phyloP scores from a whole-genome alignment of 2,329 filamentous ascomycete genomes.

The Byssoonygena ceratinophila region DNA sequence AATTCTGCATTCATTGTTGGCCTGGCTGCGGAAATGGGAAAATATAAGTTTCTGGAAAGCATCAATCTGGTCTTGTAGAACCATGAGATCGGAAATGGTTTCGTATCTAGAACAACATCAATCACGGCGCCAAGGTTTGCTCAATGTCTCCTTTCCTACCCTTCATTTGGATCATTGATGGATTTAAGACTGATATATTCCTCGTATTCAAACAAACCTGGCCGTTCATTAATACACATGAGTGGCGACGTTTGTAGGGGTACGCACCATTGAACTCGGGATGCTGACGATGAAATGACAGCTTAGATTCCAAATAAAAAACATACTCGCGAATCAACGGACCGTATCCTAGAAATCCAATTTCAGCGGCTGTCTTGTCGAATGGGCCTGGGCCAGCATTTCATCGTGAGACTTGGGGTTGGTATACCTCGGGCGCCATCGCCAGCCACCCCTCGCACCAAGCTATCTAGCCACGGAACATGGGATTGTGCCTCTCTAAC shows the following conservation, averaged over 20 bases:
- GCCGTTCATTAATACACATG: neutral
- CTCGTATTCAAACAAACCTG: conserved; percentile 87
- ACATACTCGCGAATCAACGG: conserved; percentile 95
- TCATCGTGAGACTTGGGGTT: neutral
- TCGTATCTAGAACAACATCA: conserved; percentile 48
- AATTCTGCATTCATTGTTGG: conserved; percentile 94
- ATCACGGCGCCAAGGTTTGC: neutral
- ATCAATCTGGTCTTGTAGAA: conserved; percentile 94
- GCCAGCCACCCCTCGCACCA: conserved; percentile 70
- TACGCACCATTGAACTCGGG: conserved; percentile 82
- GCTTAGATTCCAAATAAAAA: conserved; percentile 84
- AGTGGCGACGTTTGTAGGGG: neutral
- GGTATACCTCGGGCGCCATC: conserved; percentile 65
- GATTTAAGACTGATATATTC: conserved; percentile 97
- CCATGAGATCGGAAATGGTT: conserved; percentile 94
- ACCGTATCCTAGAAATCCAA: conserved; percentile 52
- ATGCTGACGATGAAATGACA: conserved; percentile 93
- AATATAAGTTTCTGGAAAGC: conserved; percentile 98
- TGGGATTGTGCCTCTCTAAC: conserved; percentile 83
- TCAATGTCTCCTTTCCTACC: conserved; percentile 41
- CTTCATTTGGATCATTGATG: conserved; percentile 97
- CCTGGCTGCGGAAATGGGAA: conserved; percentile 81
- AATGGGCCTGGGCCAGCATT: neutral
- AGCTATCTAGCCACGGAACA: conserved; percentile 80
- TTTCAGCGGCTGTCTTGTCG: neutral